Base-by-base conservation (phyloP, 257 asterid genomes). In the Plantago major region DNA sequence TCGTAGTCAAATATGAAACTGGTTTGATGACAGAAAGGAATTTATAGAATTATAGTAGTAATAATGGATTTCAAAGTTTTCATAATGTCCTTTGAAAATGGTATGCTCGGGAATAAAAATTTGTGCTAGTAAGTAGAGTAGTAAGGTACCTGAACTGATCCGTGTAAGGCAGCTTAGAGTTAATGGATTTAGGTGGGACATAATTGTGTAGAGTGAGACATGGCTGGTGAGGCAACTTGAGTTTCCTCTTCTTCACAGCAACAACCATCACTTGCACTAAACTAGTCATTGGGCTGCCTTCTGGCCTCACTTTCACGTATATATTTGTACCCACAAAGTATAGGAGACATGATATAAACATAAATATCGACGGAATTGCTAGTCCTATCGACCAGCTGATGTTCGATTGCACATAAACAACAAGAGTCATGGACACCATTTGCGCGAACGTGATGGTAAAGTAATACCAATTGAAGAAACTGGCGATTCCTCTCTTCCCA, bases 401-500 rank as follows among this genome's bases (percentile, higher is more conserved):
- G 45, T 83, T 75, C 0, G 95, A 74, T 61, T 88, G 96, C 11
- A 85, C 79, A 42, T 85, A 88, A 1, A 88, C 90, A 6, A 88
- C 89, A 0, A 80, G 63, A 10, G 96, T 85, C 16, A 85, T 78
- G 0, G 96, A 78, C 26, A 88, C 72, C 60, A 85, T 76, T 40
- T 66, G 67, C 0, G 95, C 86, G 58, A 88, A 76, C 7, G 95
- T 85, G 37, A 83, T 30, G 38, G 93, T 85, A 65, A 88, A 83
- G 30, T 76, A 85, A 63, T 83, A 88, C 96, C 96, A 88, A 8
- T 88, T 88, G 83, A 85, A 83, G 84, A 88, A 88, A 33, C 93
- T 83, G 56, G 75, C 82, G 43, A 82, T 72, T 0, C 95, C 95
- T 70, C 83, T 67, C 42, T 75, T 81, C 5, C 95, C 95, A 0